Percentiles rank a stretch among this genome's conserved stretches.
phyloP scores from a whole-genome alignment of 2,329 filamentous ascomycete genomes.

The Pyrenochaeta sp. region DNA sequence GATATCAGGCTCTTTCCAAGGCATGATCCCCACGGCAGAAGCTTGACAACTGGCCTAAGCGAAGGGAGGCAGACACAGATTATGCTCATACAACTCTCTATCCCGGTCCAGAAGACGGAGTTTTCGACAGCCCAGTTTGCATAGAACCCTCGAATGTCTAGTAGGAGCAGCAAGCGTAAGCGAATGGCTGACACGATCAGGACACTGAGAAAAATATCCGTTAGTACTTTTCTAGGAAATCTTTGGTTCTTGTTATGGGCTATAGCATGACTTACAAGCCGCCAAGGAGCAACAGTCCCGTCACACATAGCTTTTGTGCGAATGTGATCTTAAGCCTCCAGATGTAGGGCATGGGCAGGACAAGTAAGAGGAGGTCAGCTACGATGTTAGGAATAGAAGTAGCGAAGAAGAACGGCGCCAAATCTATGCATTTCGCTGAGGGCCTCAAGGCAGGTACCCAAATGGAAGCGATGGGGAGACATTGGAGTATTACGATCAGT shows the following conservation, averaged over 20 bases:
- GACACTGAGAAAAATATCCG: neutral
- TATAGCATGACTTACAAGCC: neutral
- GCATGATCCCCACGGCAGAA: neutral
- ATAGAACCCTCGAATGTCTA: neutral
- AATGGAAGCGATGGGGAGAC: neutral
- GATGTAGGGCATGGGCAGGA: neutral
- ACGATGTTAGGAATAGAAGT: neutral
- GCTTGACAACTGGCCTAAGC: slow-evolving; percentile 1
- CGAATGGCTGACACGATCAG: neutral
- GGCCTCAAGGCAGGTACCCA: neutral
- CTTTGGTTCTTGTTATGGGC: too few relatives aligned
- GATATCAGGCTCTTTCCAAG: neutral
- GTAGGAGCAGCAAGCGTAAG: neutral
- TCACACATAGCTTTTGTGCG: neutral
- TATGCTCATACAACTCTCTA: slow-evolving; percentile 3
- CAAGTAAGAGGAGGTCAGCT: neutral
- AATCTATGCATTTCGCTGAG: neutral
- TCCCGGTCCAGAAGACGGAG: slow-evolving; percentile 1
- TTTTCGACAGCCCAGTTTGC: slow-evolving; percentile 6
- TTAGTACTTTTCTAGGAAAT: neutral
- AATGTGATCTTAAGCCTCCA: neutral
- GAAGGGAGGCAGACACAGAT: slow-evolving; percentile 5
- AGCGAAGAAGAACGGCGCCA: neutral
- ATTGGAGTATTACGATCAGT: neutral
- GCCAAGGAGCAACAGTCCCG: neutral